phyloP scores from a whole-genome alignment of 2,329 filamentous ascomycete genomes.

The Ambrosiella beaveri region DNA sequence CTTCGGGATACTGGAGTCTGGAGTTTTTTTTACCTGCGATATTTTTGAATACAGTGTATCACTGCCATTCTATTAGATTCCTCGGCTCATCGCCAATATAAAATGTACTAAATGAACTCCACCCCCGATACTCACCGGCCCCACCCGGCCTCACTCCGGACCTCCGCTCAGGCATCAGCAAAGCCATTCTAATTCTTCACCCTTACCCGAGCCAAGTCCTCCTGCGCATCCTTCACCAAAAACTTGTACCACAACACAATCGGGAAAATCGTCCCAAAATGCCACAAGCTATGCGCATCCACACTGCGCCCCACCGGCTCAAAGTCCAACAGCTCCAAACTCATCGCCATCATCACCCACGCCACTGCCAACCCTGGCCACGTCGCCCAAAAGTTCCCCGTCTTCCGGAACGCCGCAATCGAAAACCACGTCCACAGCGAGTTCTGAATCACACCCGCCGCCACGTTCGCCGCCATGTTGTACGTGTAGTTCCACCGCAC shows the following conservation, averaged over 20 bases:
- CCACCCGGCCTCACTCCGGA: background rate
- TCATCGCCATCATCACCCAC: conserved; percentile 88
- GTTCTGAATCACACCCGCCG: conserved; percentile 64
- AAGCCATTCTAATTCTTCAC: conserved; percentile 11
- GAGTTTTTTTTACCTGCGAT: background rate
- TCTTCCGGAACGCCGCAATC: conserved; percentile 52
- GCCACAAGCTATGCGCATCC: conserved; percentile 93
- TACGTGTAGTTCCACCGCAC: conserved; percentile 92
- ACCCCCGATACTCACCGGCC: no score
- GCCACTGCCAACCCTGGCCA: conserved; percentile 85
- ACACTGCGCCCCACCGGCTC: conserved; percentile 65
- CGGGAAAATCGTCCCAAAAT: conserved; percentile 78
- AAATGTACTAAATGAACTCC: no score
- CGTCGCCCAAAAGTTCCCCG: conserved; percentile 59
- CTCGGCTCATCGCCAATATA: no score
- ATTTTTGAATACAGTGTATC: background rate
- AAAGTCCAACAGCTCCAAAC: conserved; percentile 87
- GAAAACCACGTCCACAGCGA: conserved; percentile 75
- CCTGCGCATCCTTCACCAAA: conserved; percentile 65
- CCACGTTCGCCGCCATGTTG: conserved; percentile 93
- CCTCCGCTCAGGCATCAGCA: background rate
- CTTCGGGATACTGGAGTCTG: background rate
- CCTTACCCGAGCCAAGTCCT: conserved; percentile 48
- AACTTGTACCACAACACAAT: conserved; percentile 94
- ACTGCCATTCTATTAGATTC: no score